phyloP scores from a whole-genome alignment of 306 rosid genomes.

The Trifolium repens region DNA sequence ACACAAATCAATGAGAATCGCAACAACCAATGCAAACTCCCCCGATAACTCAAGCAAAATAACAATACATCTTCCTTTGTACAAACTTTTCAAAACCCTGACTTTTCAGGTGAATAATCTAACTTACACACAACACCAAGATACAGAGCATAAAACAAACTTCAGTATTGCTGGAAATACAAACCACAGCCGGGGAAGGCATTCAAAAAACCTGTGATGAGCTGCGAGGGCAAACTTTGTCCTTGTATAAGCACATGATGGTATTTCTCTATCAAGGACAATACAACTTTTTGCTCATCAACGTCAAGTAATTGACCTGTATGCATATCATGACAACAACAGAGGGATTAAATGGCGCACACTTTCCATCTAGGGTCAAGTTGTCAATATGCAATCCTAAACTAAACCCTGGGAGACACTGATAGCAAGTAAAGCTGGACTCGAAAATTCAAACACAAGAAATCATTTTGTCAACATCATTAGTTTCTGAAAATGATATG shows the following conservation, averaged over 20 bases:
- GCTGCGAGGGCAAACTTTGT: conserved; percentile 50
- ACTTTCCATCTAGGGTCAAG: conserved; percentile 19
- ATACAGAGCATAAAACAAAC: conserved; percentile 6
- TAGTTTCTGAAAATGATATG: conserved; percentile 15
- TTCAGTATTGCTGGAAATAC: conserved; percentile 55
- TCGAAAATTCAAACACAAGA: conserved; percentile 20
- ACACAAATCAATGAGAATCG: conserved; percentile 37
- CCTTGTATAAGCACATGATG: conserved; percentile 56
- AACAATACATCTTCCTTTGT: neutral
- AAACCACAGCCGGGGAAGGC: conserved; percentile 57
- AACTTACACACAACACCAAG: conserved; percentile 35
- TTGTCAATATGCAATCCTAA: conserved; percentile 38
- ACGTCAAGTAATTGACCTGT: conserved; percentile 66
- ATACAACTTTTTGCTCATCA: conserved; percentile 55
- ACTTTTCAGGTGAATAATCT: conserved; percentile 16
- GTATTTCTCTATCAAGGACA: conserved; percentile 60
- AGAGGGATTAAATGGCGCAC: conserved; percentile 26
- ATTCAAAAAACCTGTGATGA: conserved; percentile 52
- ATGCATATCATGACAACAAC: conserved; percentile 36
- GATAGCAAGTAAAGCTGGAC: neutral
- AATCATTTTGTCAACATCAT: conserved; percentile 15
- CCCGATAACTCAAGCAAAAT: neutral
- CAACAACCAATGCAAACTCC: conserved; percentile 19
- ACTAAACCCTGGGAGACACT: conserved; percentile 7
- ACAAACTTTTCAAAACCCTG: conserved; percentile 24